Evolutionary conservation across 2,329 filamentous ascomycete genomes (phyloP).

Genomic region (Pyricularia sp.): DNA sequence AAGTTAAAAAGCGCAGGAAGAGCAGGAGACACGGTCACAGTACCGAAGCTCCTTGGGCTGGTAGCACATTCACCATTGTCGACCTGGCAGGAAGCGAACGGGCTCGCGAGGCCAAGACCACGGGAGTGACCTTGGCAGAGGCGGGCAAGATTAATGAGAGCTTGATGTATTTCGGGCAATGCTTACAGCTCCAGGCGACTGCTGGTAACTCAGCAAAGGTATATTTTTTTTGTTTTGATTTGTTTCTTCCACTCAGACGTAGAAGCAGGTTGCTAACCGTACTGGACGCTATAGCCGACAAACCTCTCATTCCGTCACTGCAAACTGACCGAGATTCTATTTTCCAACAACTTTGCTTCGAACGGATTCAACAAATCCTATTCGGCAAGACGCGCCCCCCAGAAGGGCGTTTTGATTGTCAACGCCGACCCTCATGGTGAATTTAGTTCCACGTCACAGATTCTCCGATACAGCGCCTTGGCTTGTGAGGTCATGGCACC

Average conservation of each 20-base stretch:
- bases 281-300: background rate
- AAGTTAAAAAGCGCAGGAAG: conserved; percentile 70
- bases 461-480: conserved; percentile 86
- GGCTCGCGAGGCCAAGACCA: conserved; percentile 86
- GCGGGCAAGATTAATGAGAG: conserved; percentile 98
- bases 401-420: conserved; percentile 92
- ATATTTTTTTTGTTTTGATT: conserved; percentile 13
- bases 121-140: conserved; percentile 84
- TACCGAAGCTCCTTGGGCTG: conserved; percentile 54
- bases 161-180: conserved; percentile 96
- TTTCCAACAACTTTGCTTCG: conserved; percentile 80
- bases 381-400: conserved; percentile 52
- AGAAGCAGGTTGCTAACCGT: background rate
- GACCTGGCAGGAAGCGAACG: conserved; percentile 91
- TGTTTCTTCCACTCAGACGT: too few species aligned
- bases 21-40: conserved; percentile 14
- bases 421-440: conserved; percentile 89
- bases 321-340: conserved; percentile 76
- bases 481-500: conserved; percentile 90
- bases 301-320: conserved; percentile 66
- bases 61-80: conserved; percentile 76
- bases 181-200: conserved; percentile 89
- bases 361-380: conserved; percentile 32
- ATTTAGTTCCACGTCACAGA: conserved; percentile 94
- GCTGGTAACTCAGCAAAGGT: conserved; percentile 66